Evolutionary conservation across 352 stramenopile species (phyloP).

Genomic region (Pilasporangium apinafurcum): DNA sequence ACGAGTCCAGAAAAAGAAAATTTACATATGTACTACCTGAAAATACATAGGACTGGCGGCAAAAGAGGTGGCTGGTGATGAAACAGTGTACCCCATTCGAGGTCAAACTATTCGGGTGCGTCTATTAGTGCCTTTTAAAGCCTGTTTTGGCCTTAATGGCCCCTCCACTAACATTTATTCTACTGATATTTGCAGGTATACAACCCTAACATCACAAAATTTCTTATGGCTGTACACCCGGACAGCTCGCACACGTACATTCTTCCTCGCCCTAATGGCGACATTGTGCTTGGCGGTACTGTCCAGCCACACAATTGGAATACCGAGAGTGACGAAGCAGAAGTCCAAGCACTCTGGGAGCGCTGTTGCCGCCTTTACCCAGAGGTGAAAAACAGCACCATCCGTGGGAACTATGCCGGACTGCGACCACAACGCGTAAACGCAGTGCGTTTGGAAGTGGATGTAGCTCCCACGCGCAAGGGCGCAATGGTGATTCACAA

Average conservation of each 20-base stretch:
- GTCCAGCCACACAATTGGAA: slow-evolving; percentile 59
- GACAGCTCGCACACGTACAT: slow-evolving; percentile 61
- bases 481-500: slow-evolving; percentile 63
- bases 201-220: slow-evolving; percentile 46
- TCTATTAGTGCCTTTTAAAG: not conserved
- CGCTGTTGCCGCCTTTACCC: slow-evolving; percentile 37
- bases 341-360: slow-evolving; percentile 42
- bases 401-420: slow-evolving; percentile 31
- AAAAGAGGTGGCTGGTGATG: slow-evolving; percentile 33
- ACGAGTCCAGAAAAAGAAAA: too few species aligned
- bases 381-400: slow-evolving; percentile 27
- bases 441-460: slow-evolving; percentile 42
- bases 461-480: slow-evolving; percentile 15
- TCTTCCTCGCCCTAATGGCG: slow-evolving; percentile 44
- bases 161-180: not conserved
- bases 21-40: too few species aligned
- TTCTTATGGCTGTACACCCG: slow-evolving; percentile 31
- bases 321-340: slow-evolving; percentile 20
- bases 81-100: slow-evolving; percentile 42
- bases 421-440: slow-evolving; percentile 31
- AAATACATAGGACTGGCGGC: slow-evolving; percentile 31
- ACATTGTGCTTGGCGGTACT: slow-evolving; percentile 60
- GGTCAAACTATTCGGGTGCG: slow-evolving; percentile 52
- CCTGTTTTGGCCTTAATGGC: not conserved
- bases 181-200: slow-evolving; percentile 15